Percentiles rank a stretch among this genome's conserved stretches.
Evolutionary conservation across 2,329 filamentous ascomycete genomes (phyloP).

Genomic region (Trichoderma arundinaceum): DNA sequence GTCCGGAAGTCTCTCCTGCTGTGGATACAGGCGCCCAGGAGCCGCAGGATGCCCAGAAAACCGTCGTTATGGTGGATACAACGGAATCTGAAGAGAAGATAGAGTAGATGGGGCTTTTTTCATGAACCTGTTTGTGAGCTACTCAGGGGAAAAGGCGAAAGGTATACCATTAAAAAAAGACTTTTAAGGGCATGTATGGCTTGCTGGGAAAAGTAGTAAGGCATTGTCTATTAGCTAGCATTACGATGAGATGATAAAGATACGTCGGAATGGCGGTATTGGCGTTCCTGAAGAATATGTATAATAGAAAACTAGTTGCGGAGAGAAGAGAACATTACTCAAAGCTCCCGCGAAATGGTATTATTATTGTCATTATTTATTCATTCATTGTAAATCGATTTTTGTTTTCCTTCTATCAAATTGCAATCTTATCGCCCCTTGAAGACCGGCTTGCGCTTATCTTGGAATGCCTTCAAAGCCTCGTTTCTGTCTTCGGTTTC

Average conservation of each 20-base stretch:
- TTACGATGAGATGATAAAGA: conserved; percentile 17
- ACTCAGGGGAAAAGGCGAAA: neutral
- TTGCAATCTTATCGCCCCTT: conserved; percentile 53
- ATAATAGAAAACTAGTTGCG: conserved; percentile 5
- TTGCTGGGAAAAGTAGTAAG: neutral
- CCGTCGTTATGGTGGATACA: neutral
- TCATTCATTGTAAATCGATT: neutral
- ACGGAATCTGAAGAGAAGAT: neutral
- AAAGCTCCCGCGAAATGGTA: neutral
- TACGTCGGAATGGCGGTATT: neutral
- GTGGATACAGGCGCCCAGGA: conserved; percentile 13
- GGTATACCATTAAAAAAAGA: neutral
- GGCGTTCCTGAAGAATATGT: conserved; percentile 1
- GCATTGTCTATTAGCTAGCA: neutral
- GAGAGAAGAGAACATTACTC: neutral
- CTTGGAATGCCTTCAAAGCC: conserved; percentile 80
- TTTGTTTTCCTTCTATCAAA: neutral
- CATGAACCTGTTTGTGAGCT: neutral
- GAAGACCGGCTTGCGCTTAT: conserved; percentile 66
- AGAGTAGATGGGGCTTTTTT: neutral
- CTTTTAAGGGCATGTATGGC: neutral
- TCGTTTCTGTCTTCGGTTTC: conserved; percentile 86
- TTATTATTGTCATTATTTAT: neutral
- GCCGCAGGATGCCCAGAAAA: conserved; percentile 12
- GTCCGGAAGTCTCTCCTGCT: neutral